These are phyloP conservation scores for Fusarium mangiferae DNA, from an alignment of 2,329 filamentous ascomycete species.

Conservation along the genomic window DNA sequence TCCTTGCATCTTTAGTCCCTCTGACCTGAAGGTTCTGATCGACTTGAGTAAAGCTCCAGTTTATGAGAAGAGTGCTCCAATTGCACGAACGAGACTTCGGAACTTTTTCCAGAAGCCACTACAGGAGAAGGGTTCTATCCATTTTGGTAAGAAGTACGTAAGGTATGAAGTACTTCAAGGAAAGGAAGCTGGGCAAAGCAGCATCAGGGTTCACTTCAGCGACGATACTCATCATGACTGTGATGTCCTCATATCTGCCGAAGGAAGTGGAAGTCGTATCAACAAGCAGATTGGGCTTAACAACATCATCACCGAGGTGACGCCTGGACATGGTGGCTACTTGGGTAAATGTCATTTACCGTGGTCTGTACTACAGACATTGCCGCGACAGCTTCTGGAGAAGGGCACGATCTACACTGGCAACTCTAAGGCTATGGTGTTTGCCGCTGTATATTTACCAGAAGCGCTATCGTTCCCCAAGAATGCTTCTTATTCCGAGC, in stretches of 20 bases:
- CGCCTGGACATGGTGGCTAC: neutral
- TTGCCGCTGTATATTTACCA: neutral
- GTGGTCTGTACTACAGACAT: neutral
- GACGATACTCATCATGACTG: neutral
- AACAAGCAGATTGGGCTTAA: neutral
- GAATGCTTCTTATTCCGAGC: fast-evolving
- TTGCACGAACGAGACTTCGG: neutral
- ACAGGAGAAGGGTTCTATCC: fast-evolving
- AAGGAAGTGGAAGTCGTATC: neutral
- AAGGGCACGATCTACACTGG: neutral
- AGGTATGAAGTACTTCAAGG: neutral
- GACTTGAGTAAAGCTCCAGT: neutral
- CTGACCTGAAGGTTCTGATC: neutral
- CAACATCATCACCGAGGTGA: neutral
- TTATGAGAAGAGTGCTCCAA: neutral
- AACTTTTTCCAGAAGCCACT: neutral
- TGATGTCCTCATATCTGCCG: neutral
- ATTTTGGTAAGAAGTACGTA: neutral
- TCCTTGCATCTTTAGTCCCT: neutral
- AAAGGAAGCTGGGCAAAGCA: neutral
- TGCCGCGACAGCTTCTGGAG: neutral
- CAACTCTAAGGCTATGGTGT: neutral
- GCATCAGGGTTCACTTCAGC: neutral
- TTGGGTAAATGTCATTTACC: neutral
- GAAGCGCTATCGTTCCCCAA: neutral